Base-by-base conservation (phyloP, 2,329 filamentous ascomycete genomes). In the Nothopassalora personata region DNA sequence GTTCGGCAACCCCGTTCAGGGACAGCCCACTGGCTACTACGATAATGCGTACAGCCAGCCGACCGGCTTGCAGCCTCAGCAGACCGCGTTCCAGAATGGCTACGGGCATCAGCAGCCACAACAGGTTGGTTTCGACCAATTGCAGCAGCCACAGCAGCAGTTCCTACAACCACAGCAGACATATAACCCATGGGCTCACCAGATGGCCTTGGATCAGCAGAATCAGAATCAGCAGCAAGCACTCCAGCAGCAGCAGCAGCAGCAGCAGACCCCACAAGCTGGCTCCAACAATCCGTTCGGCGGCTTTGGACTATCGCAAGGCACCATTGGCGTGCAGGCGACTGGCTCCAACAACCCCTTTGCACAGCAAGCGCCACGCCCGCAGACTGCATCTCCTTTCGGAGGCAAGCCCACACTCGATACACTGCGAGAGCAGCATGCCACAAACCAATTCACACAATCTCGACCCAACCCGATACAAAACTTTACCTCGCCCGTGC, bases 291-390 rank as follows among this genome's bases (percentile, higher is more conserved):
- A 99, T 73, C 94, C 94, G 0, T 99, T 93, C 90, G 89, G 90
- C 27, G 68, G 68, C 53, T 81, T 80, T 64, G 83, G 83, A 60
- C 73, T 77, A 48, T 79, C 85, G n/a, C 70, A 74, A 53, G 82
- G 88, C 54, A 76, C 86, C 1, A 76, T 97, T 63, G 87, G 89
- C 71, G 89, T 91, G 4, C 88, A 91, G 71, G 88, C 90, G 3
- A 99, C 94, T 2, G 94, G 94, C 51, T 97, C 94, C 15, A 99
- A 99, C 80, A 99, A 99, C 72, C 94, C 94, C 2, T 99, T 99
- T 71, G 93, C 94, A 28, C 81, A 83, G 11, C 83, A 87, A n/a
- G 77, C 83, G 66, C 77, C 86, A 80, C 70, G 86, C 78, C 72
- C 81, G 79, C 63, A 83, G 78, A 64, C 70, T 60, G 49, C 73